Evolutionary conservation across 2,329 filamentous ascomycete species (phyloP).

Genomic region (Pseudocercospora eumusae): DNA sequence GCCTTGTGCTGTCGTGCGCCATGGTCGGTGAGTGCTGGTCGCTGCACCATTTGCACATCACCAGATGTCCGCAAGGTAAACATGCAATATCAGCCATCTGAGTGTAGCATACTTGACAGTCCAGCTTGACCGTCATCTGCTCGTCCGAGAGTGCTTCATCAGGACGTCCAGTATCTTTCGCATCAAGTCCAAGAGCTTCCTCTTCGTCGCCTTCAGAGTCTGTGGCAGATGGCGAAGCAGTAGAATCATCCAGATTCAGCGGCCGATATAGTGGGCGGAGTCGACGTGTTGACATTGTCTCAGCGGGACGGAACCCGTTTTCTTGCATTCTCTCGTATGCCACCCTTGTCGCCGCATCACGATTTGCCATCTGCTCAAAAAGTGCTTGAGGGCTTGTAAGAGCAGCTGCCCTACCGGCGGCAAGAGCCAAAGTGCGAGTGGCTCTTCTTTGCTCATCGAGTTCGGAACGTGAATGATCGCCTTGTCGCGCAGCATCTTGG

Average conservation of each 20-base stretch:
- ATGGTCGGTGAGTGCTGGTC: constrained; percentile 52
- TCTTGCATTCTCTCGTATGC: constrained; percentile 32
- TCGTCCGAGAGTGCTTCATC: constrained; percentile 49
- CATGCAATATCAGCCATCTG: constrained; percentile 56
- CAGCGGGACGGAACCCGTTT: constrained; percentile 23
- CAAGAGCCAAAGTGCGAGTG: constrained; percentile 31
- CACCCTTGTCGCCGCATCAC: constrained; percentile 33
- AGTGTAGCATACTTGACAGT: constrained; percentile 56
- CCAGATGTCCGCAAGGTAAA: constrained; percentile 57
- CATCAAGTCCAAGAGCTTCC: constrained; percentile 46
- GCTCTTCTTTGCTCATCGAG: constrained; percentile 35
- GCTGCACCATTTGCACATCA: constrained; percentile 59
- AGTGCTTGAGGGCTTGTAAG: constrained; percentile 28
- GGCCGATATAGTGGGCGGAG: constrained; percentile 14
- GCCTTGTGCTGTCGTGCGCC: constrained; percentile 45
- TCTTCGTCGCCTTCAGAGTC: constrained; percentile 32
- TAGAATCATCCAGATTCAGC: constrained; percentile 18
- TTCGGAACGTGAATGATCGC: constrained; percentile 35
- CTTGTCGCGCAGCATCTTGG: constrained; percentile 31
- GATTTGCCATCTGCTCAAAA: constrained; percentile 31
- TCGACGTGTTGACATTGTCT: constrained; percentile 18
- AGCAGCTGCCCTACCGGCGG: constrained; percentile 36
- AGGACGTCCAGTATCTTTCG: constrained; percentile 49
- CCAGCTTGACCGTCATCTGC: constrained; percentile 53
- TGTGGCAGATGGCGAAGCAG: constrained; percentile 15